A percentile compares a stretch with the other conserved stretches of the same genome.
Evolutionary conservation across 2,329 filamentous ascomycete species (phyloP).

Genomic region (Aspergillus intermedius): DNA sequence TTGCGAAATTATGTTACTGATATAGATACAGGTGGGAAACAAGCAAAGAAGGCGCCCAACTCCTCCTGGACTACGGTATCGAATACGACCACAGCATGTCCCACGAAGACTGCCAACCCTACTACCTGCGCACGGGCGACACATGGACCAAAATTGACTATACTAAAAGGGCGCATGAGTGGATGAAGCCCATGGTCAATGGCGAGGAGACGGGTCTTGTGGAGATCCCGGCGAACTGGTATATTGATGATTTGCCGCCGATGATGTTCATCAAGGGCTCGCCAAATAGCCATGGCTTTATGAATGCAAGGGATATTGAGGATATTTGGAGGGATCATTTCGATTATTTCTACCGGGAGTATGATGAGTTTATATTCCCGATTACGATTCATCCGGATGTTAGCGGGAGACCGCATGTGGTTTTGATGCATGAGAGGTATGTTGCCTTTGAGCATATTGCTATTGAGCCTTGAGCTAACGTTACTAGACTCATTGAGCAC

Average conservation of each 20-base stretch:
- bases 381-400: constrained; percentile 72
- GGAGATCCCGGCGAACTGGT: constrained; percentile 41
- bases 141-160: constrained; percentile 41
- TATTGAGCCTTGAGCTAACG: constrained; percentile 1
- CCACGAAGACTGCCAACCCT: constrained; percentile 40
- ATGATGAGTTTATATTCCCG: constrained; percentile 70
- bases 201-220: constrained; percentile 34
- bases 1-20: neutral
- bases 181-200: constrained; percentile 46
- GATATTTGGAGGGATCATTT: constrained; percentile 58
- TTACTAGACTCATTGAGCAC: constrained; percentile 20
- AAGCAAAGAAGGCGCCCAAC: constrained; percentile 55
- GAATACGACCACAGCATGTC: constrained; percentile 42
- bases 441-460: constrained; percentile 2
- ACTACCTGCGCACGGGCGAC: constrained; percentile 39
- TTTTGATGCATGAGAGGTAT: constrained; percentile 66
- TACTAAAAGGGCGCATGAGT: constrained; percentile 31
- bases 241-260: constrained; percentile 39
- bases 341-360: constrained; percentile 66
- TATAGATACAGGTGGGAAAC: constrained; percentile 54
- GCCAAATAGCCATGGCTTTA: constrained; percentile 52
- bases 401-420: constrained; percentile 62
- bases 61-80: constrained; percentile 38
- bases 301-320: constrained; percentile 52
- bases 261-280: constrained; percentile 42